A percentile compares a stretch with the other conserved stretches of the same genome.
Conservation (phyloP, 257 asterid genomes). For the Lycium ferocissimum region DNA sequence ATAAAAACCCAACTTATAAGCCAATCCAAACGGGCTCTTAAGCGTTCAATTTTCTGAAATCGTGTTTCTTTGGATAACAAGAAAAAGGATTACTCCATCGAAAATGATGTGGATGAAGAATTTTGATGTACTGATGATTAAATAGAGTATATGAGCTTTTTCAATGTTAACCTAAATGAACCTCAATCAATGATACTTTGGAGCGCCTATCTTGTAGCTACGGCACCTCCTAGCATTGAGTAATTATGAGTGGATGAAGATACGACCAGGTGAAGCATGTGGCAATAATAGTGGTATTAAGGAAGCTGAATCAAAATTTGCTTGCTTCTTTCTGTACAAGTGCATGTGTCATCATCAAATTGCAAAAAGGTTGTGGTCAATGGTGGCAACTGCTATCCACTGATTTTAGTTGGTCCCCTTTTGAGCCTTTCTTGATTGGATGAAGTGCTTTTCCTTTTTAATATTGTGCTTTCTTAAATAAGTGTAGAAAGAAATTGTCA, state of each 20-base stretch:
- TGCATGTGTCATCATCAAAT: conserved; percentile 18
- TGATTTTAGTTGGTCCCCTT: neutral
- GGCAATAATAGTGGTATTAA: neutral
- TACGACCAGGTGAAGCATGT: neutral
- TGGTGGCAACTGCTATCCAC: conserved; percentile 11
- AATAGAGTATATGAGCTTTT: neutral
- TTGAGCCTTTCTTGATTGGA: neutral
- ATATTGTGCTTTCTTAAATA: neutral
- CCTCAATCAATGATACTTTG: neutral
- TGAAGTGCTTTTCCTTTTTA: neutral
- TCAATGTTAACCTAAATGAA: neutral
- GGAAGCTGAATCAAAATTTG: neutral
- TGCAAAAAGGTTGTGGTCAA: neutral
- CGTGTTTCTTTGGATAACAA: too few relatives aligned
- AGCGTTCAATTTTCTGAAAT: too few relatives aligned
- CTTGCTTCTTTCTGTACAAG: neutral
- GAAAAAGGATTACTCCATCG: too few relatives aligned
- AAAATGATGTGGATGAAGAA: too few relatives aligned
- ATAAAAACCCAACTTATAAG: too few relatives aligned
- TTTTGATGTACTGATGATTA: neutral
- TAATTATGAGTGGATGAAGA: neutral
- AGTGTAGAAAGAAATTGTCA: neutral
- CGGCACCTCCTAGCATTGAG: neutral
- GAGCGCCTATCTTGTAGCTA: neutral
- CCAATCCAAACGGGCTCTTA: too few relatives aligned